A percentile compares a stretch with the other conserved stretches of the same genome.
These are phyloP conservation scores for Phenoliferia sp. DNA, from an alignment of 1,284 basidiomycete genomes.

Conservation along the genomic window DNA sequence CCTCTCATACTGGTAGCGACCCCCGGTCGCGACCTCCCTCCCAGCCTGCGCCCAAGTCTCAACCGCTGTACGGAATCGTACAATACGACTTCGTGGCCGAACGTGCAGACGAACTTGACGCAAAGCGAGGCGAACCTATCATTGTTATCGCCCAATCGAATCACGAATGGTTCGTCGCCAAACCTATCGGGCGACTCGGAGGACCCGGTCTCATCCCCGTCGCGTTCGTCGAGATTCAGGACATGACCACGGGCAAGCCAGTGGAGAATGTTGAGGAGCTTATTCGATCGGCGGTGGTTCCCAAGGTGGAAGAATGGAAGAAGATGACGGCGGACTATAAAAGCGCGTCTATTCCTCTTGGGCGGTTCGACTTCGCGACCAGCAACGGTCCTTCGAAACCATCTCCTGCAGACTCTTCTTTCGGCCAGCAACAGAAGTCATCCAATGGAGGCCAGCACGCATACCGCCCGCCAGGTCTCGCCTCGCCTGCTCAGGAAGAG, in stretches of 20 bases:
- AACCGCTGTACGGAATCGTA: slow-evolving; percentile 74
- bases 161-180: slow-evolving; percentile 59
- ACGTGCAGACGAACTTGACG: slow-evolving; percentile 91
- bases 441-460: neutral
- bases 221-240: slow-evolving; percentile 91
- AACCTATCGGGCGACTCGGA: slow-evolving; percentile 89
- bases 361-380: slow-evolving; percentile 66
- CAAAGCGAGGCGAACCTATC: slow-evolving; percentile 87
- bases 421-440: neutral
- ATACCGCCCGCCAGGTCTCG: neutral
- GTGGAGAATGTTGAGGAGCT: slow-evolving; percentile 66
- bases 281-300: slow-evolving; percentile 72
- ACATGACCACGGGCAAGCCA: slow-evolving; percentile 75
- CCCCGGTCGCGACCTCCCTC: slow-evolving; percentile 21
- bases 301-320: slow-evolving; percentile 97
- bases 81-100: slow-evolving; percentile 94
- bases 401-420: neutral
- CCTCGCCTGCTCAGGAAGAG: neutral
- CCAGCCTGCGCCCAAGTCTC: slow-evolving; percentile 35
- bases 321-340: slow-evolving; percentile 91
- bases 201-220: slow-evolving; percentile 95
- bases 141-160: slow-evolving; percentile 76
- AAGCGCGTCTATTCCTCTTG: slow-evolving; percentile 89
- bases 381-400: neutral
- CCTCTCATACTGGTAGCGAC: neutral